Percentiles rank a stretch among this genome's conserved stretches.
These are phyloP conservation scores for Calonectria hongkongensis DNA, from an alignment of 2,329 filamentous ascomycete genomes.

Conservation along the genomic window DNA sequence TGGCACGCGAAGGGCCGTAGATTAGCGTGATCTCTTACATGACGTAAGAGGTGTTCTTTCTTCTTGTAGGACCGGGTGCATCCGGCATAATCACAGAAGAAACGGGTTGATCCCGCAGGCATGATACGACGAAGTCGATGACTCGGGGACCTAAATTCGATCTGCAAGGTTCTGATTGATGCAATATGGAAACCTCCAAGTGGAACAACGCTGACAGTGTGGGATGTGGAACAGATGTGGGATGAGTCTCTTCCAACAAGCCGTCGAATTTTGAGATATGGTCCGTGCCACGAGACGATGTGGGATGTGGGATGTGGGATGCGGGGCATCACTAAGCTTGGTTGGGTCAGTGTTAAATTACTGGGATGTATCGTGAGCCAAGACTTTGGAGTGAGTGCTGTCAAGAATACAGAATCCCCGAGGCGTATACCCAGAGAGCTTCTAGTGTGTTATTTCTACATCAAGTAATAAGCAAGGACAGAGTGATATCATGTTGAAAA, in stretches of 20 bases:
- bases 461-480: too few species aligned
- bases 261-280: not conserved
- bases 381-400: too few species aligned
- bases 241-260: not conserved
- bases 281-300: not conserved
- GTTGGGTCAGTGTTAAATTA: not conserved
- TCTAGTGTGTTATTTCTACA: too few species aligned
- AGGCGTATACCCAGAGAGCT: too few species aligned
- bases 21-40: constrained; percentile 7
- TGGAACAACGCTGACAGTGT: not conserved
- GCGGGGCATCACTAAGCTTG: not conserved
- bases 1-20: not conserved
- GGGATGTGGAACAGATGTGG: constrained; percentile 10
- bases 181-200: not conserved
- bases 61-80: constrained; percentile 14
- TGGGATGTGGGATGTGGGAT: not conserved
- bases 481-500: too few species aligned
- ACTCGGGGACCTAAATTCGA: too few species aligned
- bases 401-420: not conserved
- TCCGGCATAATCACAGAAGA: not conserved
- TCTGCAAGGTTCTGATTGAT: too few species aligned
- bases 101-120: not conserved
- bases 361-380: not conserved
- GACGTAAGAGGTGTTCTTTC: constrained; percentile 4
- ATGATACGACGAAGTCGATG: not conserved